Evolutionary conservation across 2,329 filamentous ascomycete genomes (phyloP), one percentile per base, ranked within the genome.

Genomic region (Fusarium gaditjirri): DNA sequence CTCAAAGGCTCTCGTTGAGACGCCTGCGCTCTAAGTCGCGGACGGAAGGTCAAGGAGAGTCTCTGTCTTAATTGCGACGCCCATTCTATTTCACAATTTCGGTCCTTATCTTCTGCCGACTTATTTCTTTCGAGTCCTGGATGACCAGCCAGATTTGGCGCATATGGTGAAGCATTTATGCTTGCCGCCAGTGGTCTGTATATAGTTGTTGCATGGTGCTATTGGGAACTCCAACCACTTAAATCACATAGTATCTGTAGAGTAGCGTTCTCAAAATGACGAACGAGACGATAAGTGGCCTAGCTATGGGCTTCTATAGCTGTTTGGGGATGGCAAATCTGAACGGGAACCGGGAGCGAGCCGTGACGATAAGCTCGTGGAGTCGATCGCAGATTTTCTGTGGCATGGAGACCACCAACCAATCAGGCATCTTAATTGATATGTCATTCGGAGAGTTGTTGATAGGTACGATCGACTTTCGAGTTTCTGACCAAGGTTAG

Each of bases 391-490:
- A 13, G 17, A 27, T 21, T 12, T 5, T 7, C 0, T 16, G 4
- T 11, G 2, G 2, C 10, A 13, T 2, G 5, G 6, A 16, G 8
- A 8, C 8, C 4, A 35, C 10, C 16, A 27, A 3, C 9, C 33
- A 52, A 17, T 6, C 0, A 8, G 1, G 11, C 5, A 19, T 35
- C 2, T 0, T 21, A 12, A 2, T 3, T 13, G 13, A 14, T 6
- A 16, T 11, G 19, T 9, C 17, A 52, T 38, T 17, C 9, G 5
- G 12, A 13, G n/a, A 13, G 16, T 33, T 33, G 11, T 4, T 49
- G 10, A 33, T 52, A 36, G n/a, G n/a, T 1, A 23, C 6, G 49
- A 10, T 52, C 6, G 6, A 11, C 5, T 27, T 33, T 54, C 31
- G n/a, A 16, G 52, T 54, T 54, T 25, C 8, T 31, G 11, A 27